These are phyloP conservation scores for Boletus sp. DNA, from an alignment of 1,284 basidiomycete species.

Conservation along the genomic window DNA sequence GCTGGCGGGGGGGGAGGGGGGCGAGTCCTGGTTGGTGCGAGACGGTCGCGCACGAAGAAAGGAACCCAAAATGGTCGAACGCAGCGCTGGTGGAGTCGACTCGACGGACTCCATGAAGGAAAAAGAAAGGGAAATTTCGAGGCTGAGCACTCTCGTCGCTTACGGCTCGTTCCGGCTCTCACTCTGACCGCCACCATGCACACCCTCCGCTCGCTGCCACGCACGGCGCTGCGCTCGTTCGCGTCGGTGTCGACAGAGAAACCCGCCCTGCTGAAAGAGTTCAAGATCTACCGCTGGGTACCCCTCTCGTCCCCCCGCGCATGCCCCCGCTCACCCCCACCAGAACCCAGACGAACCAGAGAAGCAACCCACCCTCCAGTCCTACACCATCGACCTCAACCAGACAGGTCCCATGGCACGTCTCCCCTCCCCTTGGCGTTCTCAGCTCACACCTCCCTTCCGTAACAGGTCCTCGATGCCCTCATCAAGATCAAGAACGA, in stretches of 20 bases:
- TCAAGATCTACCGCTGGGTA: constrained; percentile 98
- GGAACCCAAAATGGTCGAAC: constrained; percentile 40
- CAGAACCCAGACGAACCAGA: constrained; percentile 96
- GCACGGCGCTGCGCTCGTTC: no score
- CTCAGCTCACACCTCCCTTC: neutral
- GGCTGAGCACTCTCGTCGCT: no score
- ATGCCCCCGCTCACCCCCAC: neutral
- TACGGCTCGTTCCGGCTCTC: no score
- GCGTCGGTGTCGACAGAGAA: constrained; percentile 48
- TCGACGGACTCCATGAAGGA: constrained; percentile 26
- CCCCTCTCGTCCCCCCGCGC: no score
- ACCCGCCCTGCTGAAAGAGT: constrained; percentile 72
- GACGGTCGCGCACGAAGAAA: constrained; percentile 38
- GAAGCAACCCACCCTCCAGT: constrained; percentile 90
- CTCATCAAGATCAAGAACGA: constrained; percentile 99
- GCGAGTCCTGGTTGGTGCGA: constrained; percentile 22
- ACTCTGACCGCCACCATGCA: constrained; percentile 17
- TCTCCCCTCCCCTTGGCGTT: constrained; percentile 10
- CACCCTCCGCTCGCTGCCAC: no score
- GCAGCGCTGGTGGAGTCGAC: constrained; percentile 29
- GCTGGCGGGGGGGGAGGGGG: constrained; percentile 29
- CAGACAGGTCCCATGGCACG: constrained; percentile 95
- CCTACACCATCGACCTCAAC: constrained; percentile 92
- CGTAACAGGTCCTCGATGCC: constrained; percentile 78
- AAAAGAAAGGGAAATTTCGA: neutral